Conservation (phyloP, 2,329 filamentous ascomycete genomes). For the Alternaria atra region DNA sequence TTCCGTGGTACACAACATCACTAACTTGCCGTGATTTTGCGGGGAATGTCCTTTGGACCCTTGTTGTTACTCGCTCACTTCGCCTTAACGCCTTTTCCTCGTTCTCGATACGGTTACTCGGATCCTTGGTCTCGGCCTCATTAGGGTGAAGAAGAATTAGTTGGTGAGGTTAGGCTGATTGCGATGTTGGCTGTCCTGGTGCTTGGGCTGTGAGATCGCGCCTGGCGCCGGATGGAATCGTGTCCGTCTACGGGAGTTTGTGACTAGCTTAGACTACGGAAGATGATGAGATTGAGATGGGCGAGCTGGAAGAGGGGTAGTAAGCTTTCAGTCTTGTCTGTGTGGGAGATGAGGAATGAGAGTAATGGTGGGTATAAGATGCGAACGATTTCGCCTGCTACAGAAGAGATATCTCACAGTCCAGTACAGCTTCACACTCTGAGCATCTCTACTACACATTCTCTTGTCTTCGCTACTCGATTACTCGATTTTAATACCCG, state of each 20-base stretch:
- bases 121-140: not conserved
- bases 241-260: constrained; percentile 2
- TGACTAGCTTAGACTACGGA: not conserved
- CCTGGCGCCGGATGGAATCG: constrained; percentile 2
- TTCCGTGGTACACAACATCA: constrained; percentile 10
- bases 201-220: constrained; percentile 2
- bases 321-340: constrained; percentile 2
- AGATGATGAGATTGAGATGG: not conserved
- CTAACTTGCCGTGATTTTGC: constrained; percentile 4
- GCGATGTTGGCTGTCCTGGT: not conserved
- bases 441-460: not conserved
- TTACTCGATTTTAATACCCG: not conserved
- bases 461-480: constrained; percentile 1
- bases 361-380: constrained; percentile 1
- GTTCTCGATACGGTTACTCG: not conserved
- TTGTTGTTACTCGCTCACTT: not conserved
- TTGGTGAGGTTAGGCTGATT: constrained; percentile 1
- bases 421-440: not conserved
- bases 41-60: not conserved
- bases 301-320: constrained; percentile 1
- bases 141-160: not conserved
- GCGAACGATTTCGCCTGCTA: not conserved
- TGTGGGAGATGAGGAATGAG: not conserved
- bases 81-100: not conserved
- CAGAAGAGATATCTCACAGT: not conserved